Evolutionary conservation across 495 filamentous ascomycete genomes (phyloP), one percentile per base, ranked within the genome.

Genomic region (Chaetomidium leptoderma): DNA sequence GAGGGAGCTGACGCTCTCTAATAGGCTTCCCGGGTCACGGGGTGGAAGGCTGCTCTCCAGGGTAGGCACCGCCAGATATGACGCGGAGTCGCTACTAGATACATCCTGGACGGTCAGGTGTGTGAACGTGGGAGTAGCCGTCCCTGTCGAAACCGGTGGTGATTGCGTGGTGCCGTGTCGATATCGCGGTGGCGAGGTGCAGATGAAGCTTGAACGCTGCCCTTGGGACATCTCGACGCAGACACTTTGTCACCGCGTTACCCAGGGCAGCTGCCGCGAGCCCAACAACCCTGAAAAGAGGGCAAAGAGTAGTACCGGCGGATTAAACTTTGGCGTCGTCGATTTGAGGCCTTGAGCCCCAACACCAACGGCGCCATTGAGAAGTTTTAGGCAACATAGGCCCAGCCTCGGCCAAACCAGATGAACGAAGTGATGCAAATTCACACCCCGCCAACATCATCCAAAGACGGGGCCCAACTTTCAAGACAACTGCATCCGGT

Each of bases 1-100:
- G 33, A 67, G 55, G 16, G 60, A 62, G n/a, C 40, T 55, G 42
- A 61, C 61, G 5, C 52, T 60, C 26, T 29, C 51, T 4, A 58
- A 26, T 14, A 56, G 26, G 35, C 56, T 43, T 0, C 26, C 44
- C 4, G 16, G 1, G 2, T 49, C 44, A 24, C 32, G 36, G 9
- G 36, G n/a, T n/a, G 37, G 33, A 9, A 36, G 29, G 21, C 6
- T 19, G 16, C 13, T 9, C 13, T 11, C 27, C 13, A 44, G 6
- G 17, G 17, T 36, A 32, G 39, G 24, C 17, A 24, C 19, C 21
- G 10, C 4, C 2, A 26, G 11, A 17, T 4, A 43, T 27, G 21
- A 23, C 17, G 40, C 13, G 14, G n/a, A 8, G 24, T 2, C 26
- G n/a, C n/a, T n/a, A n/a, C 42, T 14, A 16, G 29, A n/a, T 3